Base-by-base conservation (phyloP, 2,329 filamentous ascomycete genomes). In the Colletotrichum eleusines region DNA sequence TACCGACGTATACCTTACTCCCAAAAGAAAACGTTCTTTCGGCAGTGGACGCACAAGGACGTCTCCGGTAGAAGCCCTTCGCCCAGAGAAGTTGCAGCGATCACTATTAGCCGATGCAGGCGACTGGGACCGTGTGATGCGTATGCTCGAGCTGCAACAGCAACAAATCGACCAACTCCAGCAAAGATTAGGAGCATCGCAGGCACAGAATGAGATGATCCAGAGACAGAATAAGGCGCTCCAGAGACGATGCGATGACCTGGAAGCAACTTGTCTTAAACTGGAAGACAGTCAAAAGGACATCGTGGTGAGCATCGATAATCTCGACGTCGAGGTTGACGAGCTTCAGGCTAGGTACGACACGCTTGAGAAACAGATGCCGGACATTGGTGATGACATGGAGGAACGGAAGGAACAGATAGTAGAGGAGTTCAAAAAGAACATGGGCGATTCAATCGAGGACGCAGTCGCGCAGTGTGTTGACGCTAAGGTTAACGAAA, bases 11-110 rank as follows among this genome's bases (percentile, higher is more conserved):
- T 46, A 54, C 60, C n/a, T 8, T 26, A 46, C n/a, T 16, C 38
- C 38, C 3, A 61, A 66, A 55, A 60, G 64, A 9, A 66, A 66
- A 48, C 48, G 64, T 44, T 28, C 64, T 14, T 9, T 4, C 5
- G 31, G 26, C 48, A 14, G 33, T 18, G 33, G 53, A 54, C n/a
- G 20, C 23, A 54, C 57, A 61, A 38, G 18, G 38, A 60, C 64
- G 40, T 33, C 42, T 46, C 5, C 40, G 20, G n/a, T 8, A 31
- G 57, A 60, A 16, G 40, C 57, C 16, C 7, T 40, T 35, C 57
- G 26, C 18, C 57, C 23, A 26, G 26, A 23, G 8, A 48, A 60
- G 44, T 33, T 33, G 40, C 57, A 60, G 23, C 40, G 28, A 12
- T n/a, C 26, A 40, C 57, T 14, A 18, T 23, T 23, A 12, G 57